phyloP scores from a whole-genome alignment of 2,329 filamentous ascomycete species.

The Sodiomyces alkalinus region DNA sequence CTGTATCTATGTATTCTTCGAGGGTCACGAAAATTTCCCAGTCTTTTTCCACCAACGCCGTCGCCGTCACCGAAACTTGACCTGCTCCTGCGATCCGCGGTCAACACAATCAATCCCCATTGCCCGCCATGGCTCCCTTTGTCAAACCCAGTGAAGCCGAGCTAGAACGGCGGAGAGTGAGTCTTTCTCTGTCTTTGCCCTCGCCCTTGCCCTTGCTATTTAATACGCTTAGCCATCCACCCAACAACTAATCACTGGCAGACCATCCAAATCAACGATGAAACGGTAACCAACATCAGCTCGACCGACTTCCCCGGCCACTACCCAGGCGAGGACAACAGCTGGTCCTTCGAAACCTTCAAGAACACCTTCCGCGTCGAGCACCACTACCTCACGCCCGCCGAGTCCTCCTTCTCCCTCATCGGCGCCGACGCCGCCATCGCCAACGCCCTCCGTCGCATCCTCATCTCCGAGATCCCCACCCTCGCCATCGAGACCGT shows the following conservation, averaged over 20 bases:
- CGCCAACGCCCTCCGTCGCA: conserved; percentile 93
- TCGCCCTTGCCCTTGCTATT: not conserved
- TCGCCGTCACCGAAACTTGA: not conserved
- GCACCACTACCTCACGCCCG: conserved; percentile 70
- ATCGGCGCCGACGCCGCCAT: conserved; percentile 84
- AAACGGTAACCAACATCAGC: conserved; percentile 78
- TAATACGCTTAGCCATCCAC: conserved; percentile 4
- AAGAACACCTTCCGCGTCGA: conserved; percentile 53
- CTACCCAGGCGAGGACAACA: conserved; percentile 74
- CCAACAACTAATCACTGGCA: conserved; percentile 19
- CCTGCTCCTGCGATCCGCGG: conserved; percentile 1
- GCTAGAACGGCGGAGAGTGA: conserved; percentile 45
- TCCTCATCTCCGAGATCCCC: conserved; percentile 86
- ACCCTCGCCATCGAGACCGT: conserved; percentile 89
- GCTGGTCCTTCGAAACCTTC: conserved; percentile 65
- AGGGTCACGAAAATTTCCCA: conserved; percentile 1
- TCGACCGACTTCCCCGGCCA: conserved; percentile 89
- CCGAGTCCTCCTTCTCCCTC: conserved; percentile 77
- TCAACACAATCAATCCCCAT: too few relatives aligned
- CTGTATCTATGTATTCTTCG: too few relatives aligned
- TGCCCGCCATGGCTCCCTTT: conserved; percentile 30
- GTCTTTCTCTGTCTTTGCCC: conserved; percentile 7
- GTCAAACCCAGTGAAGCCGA: conserved; percentile 37
- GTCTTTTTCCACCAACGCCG: not conserved
- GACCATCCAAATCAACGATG: conserved; percentile 75